Evolutionary conservation across 139 green algal species (phyloP).

Genomic region (Chlamydomonas incerta): DNA sequence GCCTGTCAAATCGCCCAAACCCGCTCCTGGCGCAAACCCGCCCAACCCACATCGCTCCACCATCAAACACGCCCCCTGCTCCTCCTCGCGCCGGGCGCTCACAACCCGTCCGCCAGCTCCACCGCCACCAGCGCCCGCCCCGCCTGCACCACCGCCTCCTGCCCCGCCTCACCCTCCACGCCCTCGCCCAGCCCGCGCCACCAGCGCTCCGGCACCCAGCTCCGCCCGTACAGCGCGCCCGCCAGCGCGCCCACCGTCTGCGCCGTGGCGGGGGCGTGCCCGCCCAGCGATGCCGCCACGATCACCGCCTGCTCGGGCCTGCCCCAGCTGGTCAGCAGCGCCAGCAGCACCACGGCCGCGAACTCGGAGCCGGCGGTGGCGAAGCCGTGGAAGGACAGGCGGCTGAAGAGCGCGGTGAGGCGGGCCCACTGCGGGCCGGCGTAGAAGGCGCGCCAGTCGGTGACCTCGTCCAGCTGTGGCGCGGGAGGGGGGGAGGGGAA

Average conservation of each 20-base stretch:
- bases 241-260: conserved; percentile 44
- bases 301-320: conserved; percentile 60
- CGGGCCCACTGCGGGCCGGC: conserved; percentile 15
- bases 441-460: conserved; percentile 28
- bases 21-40: too few species aligned
- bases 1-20: too few species aligned
- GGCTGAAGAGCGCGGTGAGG: background rate
- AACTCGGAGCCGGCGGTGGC: conserved; percentile 45
- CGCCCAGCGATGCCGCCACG: conserved; percentile 53
- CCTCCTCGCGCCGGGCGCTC: background rate
- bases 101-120: background rate
- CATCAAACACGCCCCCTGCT: background rate
- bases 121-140: conserved; percentile 16
- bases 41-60: background rate
- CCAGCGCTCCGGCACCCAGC: conserved; percentile 56
- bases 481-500: background rate
- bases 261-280: conserved; percentile 47
- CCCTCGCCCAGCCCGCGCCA: background rate
- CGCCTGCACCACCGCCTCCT: conserved; percentile 34
- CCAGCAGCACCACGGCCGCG: conserved; percentile 55
- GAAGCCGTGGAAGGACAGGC: conserved; percentile 30
- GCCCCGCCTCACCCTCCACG: background rate
- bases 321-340: conserved; percentile 48
- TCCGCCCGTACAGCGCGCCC: conserved; percentile 36
- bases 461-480: background rate